A percentile compares a stretch with the other conserved stretches of the same genome.
Evolutionary conservation across 2,329 filamentous ascomycete species (phyloP).

Genomic region (Nemania bipapillata): DNA sequence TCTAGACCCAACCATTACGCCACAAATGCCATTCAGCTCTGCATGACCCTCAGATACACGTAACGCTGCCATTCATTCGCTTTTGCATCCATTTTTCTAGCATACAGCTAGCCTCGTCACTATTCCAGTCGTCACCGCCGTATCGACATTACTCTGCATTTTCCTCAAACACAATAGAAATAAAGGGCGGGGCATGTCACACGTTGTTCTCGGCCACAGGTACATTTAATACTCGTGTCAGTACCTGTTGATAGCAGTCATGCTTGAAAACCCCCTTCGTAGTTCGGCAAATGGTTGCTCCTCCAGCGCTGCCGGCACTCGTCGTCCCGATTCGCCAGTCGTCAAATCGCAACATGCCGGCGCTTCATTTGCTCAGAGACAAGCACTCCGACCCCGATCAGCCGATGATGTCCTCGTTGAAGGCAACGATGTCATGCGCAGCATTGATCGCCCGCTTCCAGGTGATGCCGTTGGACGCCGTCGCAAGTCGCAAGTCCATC

Average conservation of each 20-base stretch:
- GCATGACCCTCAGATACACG: background rate
- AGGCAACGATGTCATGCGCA: conserved; percentile 53
- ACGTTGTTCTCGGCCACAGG: background rate
- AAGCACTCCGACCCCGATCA: conserved; percentile 41
- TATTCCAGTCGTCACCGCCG: background rate
- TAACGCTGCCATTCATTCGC: background rate
- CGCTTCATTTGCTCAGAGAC: conserved; percentile 52
- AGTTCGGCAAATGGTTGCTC: conserved; percentile 16
- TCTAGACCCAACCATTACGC: background rate
- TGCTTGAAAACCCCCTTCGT: conserved; percentile 30
- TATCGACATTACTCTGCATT: background rate
- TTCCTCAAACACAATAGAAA: background rate
- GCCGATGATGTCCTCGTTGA: conserved; percentile 52
- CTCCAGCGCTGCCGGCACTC: conserved; percentile 18
- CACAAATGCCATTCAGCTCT: background rate
- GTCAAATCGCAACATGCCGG: conserved; percentile 33
- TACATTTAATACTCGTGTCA: background rate
- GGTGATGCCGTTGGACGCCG: conserved; percentile 52
- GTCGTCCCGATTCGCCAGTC: conserved; percentile 41
- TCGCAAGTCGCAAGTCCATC: conserved; percentile 50
- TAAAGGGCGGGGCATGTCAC: background rate
- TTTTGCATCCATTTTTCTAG: background rate
- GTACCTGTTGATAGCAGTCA: conserved; percentile 4
- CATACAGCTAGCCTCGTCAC: conserved; percentile 3
- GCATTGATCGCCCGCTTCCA: conserved; percentile 55